A percentile compares a stretch with the other conserved stretches of the same genome.
These are phyloP conservation scores for Zoysia japonica DNA, from an alignment of 176 grass and related monocot species.

Conservation along the genomic window DNA sequence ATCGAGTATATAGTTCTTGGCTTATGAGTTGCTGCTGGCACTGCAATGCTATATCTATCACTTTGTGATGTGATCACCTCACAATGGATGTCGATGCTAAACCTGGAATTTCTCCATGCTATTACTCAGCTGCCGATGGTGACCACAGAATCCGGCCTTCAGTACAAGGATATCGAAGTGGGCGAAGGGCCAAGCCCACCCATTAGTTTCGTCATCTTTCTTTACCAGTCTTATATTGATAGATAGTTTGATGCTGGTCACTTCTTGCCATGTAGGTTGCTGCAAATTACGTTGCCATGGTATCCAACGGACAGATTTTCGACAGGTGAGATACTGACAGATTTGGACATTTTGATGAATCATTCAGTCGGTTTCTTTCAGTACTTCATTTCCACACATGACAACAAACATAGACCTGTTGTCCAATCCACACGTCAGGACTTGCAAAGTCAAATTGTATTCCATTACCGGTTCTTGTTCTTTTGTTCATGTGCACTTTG, in stretches of 20 bases:
- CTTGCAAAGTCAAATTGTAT: background rate
- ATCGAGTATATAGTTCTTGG: background rate
- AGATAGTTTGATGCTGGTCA: background rate
- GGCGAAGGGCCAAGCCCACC: conserved; percentile 81
- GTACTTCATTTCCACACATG: background rate
- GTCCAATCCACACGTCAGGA: background rate
- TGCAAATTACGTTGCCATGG: conserved; percentile 95
- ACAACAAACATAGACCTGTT: background rate
- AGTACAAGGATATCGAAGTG: conserved; percentile 89
- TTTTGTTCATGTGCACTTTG: background rate
- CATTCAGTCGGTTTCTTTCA: background rate
- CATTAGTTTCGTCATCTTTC: conserved; percentile 41
- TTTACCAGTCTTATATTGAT: background rate
- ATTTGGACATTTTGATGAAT: background rate
- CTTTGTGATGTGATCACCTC: background rate
- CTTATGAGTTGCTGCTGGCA: background rate
- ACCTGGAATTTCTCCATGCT: background rate
- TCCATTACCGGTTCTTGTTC: background rate
- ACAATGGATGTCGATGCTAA: background rate
- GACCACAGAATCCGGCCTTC: conserved; percentile 84
- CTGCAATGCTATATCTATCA: no score
- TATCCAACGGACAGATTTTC: conserved; percentile 84
- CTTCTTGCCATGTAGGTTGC: conserved; percentile 68
- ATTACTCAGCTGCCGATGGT: conserved; percentile 66
- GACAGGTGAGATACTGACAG: conserved; percentile 54